Conservation (phyloP, 345 rosid species). For the Passiflora organensis region DNA sequence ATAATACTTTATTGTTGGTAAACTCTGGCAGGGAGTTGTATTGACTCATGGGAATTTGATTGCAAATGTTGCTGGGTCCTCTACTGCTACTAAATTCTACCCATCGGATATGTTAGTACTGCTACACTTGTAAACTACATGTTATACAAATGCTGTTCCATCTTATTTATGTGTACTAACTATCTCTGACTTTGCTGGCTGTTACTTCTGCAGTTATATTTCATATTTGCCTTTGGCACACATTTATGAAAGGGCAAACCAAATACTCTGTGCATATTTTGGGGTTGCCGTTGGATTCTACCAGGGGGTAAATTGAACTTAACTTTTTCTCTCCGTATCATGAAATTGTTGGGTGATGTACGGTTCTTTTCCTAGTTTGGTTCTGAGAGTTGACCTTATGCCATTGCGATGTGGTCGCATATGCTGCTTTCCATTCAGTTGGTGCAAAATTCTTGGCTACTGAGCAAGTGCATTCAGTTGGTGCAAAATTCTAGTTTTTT, state of each 20-base stretch:
- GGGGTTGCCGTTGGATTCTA: constrained; percentile 96
- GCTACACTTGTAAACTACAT: constrained; percentile 4
- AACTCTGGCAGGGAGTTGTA: constrained; percentile 63
- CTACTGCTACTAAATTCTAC: constrained; percentile 39
- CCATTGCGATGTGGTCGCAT: background rate
- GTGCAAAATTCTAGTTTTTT: background rate
- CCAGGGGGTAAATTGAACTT: constrained; percentile 70
- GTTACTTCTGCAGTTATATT: constrained; percentile 53
- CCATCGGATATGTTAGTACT: constrained; percentile 83
- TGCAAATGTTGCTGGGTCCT: constrained; percentile 76
- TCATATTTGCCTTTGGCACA: constrained; percentile 97
- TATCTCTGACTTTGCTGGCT: constrained; percentile 12
- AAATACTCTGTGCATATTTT: constrained; percentile 46
- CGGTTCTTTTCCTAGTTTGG: background rate
- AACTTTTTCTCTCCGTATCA: background rate
- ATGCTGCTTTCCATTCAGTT: constrained; percentile 1
- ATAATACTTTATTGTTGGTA: constrained; percentile 12
- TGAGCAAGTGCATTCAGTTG: background rate
- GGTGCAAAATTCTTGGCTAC: no score
- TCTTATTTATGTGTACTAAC: constrained; percentile 9
- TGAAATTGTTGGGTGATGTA: constrained; percentile 1
- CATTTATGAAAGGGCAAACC: constrained; percentile 85
- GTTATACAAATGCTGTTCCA: constrained; percentile 1
- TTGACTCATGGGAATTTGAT: constrained; percentile 82
- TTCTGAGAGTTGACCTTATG: background rate